These are phyloP conservation scores for Casuarina equisetifolia DNA, from an alignment of 306 rosid genomes.

Conservation along the genomic window DNA sequence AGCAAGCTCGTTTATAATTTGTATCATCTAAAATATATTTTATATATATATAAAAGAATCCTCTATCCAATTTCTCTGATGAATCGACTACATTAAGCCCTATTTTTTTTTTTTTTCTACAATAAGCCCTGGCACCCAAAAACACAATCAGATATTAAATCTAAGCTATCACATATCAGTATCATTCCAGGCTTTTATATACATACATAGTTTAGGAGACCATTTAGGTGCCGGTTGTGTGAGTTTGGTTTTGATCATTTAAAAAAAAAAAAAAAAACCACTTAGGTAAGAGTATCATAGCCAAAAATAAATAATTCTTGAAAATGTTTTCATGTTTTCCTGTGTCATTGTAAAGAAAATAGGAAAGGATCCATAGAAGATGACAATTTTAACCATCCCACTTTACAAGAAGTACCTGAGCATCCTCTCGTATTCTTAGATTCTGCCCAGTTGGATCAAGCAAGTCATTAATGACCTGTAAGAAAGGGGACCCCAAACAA, in stretches of 20 bases:
- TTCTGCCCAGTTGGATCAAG: conserved; percentile 84
- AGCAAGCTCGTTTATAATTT: neutral
- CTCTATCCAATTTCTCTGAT: neutral
- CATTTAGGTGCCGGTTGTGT: neutral
- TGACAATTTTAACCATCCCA: conserved; percentile 15
- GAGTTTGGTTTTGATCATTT: no score
- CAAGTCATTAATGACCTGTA: conserved; percentile 84
- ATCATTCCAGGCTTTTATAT: neutral
- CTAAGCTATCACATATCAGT: neutral
- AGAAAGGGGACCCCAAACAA: neutral
- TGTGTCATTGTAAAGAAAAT: neutral
- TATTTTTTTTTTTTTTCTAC: no score
- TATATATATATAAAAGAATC: neutral
- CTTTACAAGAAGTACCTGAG: conserved; percentile 58
- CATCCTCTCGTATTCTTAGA: conserved; percentile 80
- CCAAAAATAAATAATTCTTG: neutral
- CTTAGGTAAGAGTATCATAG: neutral
- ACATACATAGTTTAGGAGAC: neutral
- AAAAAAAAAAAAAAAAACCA: neutral
- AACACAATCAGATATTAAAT: neutral
- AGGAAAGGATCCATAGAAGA: conserved; percentile 1
- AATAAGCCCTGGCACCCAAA: neutral
- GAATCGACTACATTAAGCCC: neutral
- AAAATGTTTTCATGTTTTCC: neutral
- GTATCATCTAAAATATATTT: no score